Evolutionary conservation across 148 eudicot species (phyloP).

Genomic region (Tetragonia tetragonoides): DNA sequence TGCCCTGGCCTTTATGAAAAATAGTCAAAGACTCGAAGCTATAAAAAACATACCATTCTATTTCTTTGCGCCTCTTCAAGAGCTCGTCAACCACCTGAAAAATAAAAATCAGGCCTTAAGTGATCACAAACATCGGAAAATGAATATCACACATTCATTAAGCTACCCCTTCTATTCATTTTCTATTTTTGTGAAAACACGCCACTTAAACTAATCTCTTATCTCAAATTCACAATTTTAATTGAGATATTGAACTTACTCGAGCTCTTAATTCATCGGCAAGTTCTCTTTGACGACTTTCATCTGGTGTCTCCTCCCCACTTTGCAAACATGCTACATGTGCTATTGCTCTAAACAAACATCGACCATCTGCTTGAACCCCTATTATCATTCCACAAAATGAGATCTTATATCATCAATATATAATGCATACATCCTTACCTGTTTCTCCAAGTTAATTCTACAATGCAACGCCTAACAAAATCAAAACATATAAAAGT

Average conservation of each 20-base stretch:
- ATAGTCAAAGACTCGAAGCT: background rate
- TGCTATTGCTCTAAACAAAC: constrained; percentile 78
- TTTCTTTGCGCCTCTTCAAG: constrained; percentile 70
- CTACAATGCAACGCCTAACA: too few relatives aligned
- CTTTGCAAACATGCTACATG: constrained; percentile 71
- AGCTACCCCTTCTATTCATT: too few relatives aligned
- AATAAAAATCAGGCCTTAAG: too few relatives aligned
- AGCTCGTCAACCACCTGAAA: constrained; percentile 76
- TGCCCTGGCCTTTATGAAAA: too few relatives aligned
- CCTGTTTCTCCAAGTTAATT: too few relatives aligned
- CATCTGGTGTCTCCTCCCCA: constrained; percentile 66
- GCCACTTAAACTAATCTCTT: too few relatives aligned
- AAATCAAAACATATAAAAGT: too few relatives aligned
- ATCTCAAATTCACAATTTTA: background rate
- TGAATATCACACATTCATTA: too few relatives aligned
- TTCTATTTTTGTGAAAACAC: too few relatives aligned
- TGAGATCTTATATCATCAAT: background rate
- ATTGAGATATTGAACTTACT: constrained; percentile 25
- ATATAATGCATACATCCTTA: background rate
- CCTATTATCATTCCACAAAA: constrained; percentile 31
- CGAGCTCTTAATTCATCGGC: constrained; percentile 76
- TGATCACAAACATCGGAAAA: too few relatives aligned
- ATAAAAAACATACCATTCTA: constrained; percentile 48
- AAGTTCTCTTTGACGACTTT: constrained; percentile 61
- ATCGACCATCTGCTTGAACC: constrained; percentile 73